These are phyloP conservation scores for Apostasia shenzhenica DNA, from an alignment of 106 monocot species.

Conservation along the genomic window DNA sequence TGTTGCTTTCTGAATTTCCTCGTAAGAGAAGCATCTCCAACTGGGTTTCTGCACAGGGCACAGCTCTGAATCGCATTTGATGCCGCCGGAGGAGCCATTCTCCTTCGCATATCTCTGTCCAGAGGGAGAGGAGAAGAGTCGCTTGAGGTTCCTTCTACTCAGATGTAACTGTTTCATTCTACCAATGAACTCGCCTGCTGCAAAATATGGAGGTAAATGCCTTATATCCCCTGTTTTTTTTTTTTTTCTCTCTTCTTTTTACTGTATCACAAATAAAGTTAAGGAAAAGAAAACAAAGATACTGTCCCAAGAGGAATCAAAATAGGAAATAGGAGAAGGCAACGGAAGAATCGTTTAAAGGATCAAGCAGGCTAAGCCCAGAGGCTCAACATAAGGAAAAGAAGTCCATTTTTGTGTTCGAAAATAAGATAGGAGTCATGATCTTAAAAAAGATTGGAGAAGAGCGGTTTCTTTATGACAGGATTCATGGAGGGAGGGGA, in stretches of 20 bases:
- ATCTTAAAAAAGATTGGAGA: no score
- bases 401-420: no score
- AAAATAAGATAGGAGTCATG: no score
- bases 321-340: neutral
- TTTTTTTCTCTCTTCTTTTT: no score
- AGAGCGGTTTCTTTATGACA: no score
- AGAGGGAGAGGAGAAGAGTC: conserved; percentile 20
- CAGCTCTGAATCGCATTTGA: conserved; percentile 2
- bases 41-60: conserved; percentile 15
- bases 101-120: conserved; percentile 1
- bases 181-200: neutral
- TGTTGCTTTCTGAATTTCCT: conserved; percentile 44
- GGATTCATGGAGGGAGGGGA: no score
- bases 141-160: conserved; percentile 19
- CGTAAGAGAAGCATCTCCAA: conserved; percentile 53
- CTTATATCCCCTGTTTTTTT: no score
- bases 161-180: conserved; percentile 10
- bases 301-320: conserved; percentile 1
- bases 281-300: neutral
- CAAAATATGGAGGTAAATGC: neutral
- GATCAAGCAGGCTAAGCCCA: neutral
- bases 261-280: neutral
- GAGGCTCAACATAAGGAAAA: no score
- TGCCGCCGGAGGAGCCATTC: neutral
- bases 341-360: conserved; percentile 6